Base-by-base conservation (phyloP, 2,329 filamentous ascomycete genomes). In the Keithomyces neogunnii region DNA sequence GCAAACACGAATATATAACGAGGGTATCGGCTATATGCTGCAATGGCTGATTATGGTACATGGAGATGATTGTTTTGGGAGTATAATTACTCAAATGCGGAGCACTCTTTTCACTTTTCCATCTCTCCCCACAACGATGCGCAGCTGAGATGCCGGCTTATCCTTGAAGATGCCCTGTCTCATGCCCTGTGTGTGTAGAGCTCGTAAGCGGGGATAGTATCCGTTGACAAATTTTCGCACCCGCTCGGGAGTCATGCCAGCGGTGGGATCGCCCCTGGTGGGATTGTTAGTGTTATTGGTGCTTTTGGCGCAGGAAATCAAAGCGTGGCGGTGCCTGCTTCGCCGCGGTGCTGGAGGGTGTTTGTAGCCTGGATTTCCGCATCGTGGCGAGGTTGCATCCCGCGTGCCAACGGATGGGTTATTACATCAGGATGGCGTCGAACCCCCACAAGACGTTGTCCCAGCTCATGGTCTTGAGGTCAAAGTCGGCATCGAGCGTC, bases 191-290 rank as follows among this genome's bases (percentile, higher is more conserved):
- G 77, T 1, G 77, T 78, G 61, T 81, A 89, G 9, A 88, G 73
- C 69, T 88, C 85, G 59, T 88, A 88, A 2, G 82, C 83, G 3
- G 85, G 19, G 85, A 60, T 84, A 88, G 66, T 88, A 82, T 1
- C 74, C 78, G 55, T 82, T 77, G 32, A 82, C 87, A 66, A 96
- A 96, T 45, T 77, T 73, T 51, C 81, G 74, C 43, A 96, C 88
- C 65, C 92, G 80, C 51, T 89, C 85, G 58, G 88, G 84, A 1
- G 81, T 86, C 91, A 96, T 96, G 32, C 89, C 90, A 0, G 75
- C 77, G 13, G 58, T 57, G 26, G 65, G 61, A 44, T 70, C 67
- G 7, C 87, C 89, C 57, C 79, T 86, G 28, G 75, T 69, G 6
- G 72, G 78, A 78, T 46, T 78, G 77, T 69, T 96, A 90, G 69